Evolutionary conservation across 1,284 basidiomycete species (phyloP).

Genomic region (Pseudozyma tsukubaensis): DNA sequence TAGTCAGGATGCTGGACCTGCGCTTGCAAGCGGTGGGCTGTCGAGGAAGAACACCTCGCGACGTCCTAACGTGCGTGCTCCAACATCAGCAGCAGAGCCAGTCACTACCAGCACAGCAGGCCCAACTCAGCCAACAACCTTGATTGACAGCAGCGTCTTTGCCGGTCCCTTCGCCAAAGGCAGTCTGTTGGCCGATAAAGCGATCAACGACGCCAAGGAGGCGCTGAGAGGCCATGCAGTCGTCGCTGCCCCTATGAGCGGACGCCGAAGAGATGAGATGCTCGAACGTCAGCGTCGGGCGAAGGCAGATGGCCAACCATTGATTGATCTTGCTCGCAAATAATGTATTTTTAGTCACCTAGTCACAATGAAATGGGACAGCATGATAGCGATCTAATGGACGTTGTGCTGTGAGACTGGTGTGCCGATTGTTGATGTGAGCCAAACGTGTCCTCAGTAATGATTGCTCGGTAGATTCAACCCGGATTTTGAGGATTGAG

Average conservation of each 20-base stretch:
- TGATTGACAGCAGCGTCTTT: slow-evolving; percentile 52
- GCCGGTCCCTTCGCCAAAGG: slow-evolving; percentile 59
- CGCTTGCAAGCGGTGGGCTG: slow-evolving; percentile 19
- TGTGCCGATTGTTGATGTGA: no score
- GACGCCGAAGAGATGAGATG: slow-evolving; percentile 34
- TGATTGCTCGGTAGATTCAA: no score
- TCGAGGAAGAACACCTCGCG: slow-evolving; percentile 41
- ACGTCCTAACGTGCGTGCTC: slow-evolving; percentile 25
- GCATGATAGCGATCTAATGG: no score
- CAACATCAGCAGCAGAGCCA: slow-evolving; percentile 5
- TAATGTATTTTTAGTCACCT: slow-evolving; percentile 1
- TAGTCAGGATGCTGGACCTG: slow-evolving; percentile 9
- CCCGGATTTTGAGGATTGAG: no score
- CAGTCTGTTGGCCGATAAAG: slow-evolving; percentile 54
- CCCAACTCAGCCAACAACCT: slow-evolving; percentile 27
- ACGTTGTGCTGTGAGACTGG: no score
- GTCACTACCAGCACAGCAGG: slow-evolving; percentile 8
- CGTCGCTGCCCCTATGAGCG: slow-evolving; percentile 18
- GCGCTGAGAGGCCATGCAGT: slow-evolving; percentile 35
- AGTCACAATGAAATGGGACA: no score
- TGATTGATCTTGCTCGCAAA: slow-evolving; percentile 41
- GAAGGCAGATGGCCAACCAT: slow-evolving; percentile 45
- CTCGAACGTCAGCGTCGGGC: slow-evolving; percentile 41
- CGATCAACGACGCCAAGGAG: slow-evolving; percentile 48
- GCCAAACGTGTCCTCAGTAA: no score